Percentiles rank a stretch among this genome's conserved stretches.
Conservation (phyloP, 148 eudicot species). For the Arctostaphylos glauca region DNA sequence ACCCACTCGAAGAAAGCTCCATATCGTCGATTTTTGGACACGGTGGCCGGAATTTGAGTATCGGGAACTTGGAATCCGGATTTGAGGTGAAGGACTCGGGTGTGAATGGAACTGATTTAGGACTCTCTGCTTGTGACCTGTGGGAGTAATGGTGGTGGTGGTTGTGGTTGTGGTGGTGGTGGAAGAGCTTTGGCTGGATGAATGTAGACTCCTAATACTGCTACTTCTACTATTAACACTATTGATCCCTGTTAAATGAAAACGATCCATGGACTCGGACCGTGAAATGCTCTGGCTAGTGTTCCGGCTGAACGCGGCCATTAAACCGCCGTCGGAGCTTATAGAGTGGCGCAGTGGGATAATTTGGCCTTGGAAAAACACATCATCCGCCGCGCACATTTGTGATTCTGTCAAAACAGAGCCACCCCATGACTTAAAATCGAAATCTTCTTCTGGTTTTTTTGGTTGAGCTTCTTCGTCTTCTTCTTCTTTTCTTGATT, state of each 20-base stretch:
- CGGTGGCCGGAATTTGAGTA: slow-evolving; percentile 4
- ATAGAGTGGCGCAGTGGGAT: slow-evolving; percentile 75
- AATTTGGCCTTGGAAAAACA: slow-evolving; percentile 73
- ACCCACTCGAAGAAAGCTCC: slow-evolving; percentile 64
- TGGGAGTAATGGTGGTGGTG: background rate
- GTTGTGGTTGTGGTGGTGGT: slow-evolving; percentile 1
- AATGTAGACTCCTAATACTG: slow-evolving; percentile 46
- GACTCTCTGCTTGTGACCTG: slow-evolving; percentile 20
- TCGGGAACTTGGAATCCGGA: slow-evolving; percentile 30
- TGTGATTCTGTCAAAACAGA: slow-evolving; percentile 36
- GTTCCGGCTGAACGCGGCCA: slow-evolving; percentile 11
- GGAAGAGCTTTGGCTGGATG: slow-evolving; percentile 31
- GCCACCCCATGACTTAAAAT: slow-evolving; percentile 47
- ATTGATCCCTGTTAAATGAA: slow-evolving; percentile 17
- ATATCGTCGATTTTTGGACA: slow-evolving; percentile 45
- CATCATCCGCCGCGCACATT: slow-evolving; percentile 84
- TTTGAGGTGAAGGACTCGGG: slow-evolving; percentile 77
- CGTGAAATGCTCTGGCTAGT: slow-evolving; percentile 31
- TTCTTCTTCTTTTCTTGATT: background rate
- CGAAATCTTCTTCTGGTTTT: slow-evolving; percentile 48
- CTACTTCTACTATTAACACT: slow-evolving; percentile 60
- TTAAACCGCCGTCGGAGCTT: slow-evolving; percentile 40
- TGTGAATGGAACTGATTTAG: slow-evolving; percentile 67
- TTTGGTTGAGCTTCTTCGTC: background rate
- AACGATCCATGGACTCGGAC: slow-evolving; percentile 61